A percentile compares a stretch with the other conserved stretches of the same genome.
These are phyloP conservation scores for Amanita fuliginea DNA, from an alignment of 768 basidiomycete species.

Conservation along the genomic window DNA sequence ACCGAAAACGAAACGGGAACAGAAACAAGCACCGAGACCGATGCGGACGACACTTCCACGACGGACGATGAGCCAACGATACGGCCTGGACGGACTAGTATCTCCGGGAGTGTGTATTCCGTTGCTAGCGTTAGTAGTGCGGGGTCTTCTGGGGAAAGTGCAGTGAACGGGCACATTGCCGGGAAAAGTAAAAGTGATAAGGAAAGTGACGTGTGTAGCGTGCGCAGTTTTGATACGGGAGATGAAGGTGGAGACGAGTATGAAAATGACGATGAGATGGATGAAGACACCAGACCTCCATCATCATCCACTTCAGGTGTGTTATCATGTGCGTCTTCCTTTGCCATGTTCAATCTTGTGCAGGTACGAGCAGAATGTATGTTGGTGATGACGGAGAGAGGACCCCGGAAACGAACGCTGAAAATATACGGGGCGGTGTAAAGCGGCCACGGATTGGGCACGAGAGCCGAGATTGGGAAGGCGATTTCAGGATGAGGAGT, in stretches of 20 bases:
- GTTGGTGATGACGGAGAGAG: constrained; percentile 11
- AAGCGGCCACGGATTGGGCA: neutral
- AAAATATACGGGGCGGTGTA: neutral
- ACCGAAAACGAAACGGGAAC: constrained; percentile 21
- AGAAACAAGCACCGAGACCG: constrained; percentile 26
- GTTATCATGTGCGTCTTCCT: neutral
- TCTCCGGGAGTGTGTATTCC: constrained; percentile 17
- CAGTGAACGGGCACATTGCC: constrained; percentile 12
- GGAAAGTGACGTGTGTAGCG: constrained; percentile 7
- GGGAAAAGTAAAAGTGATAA: constrained; percentile 8
- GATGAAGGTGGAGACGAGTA: constrained; percentile 12
- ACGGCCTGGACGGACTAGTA: constrained; percentile 25
- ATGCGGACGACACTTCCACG: constrained; percentile 40
- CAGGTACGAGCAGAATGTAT: constrained; percentile 1
- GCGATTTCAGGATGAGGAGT: constrained; percentile 14
- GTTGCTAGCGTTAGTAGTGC: constrained; percentile 13
- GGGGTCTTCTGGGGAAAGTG: constrained; percentile 1
- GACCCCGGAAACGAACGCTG: constrained; percentile 13
- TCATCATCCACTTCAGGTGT: constrained; percentile 10
- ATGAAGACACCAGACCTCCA: constrained; percentile 8
- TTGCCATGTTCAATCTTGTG: neutral
- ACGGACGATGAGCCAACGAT: constrained; percentile 84
- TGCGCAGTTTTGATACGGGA: constrained; percentile 7
- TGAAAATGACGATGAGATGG: constrained; percentile 15
- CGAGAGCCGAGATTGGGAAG: constrained; percentile 3